Evolutionary conservation across 495 filamentous ascomycete genomes (phyloP).

Genomic region (Xylaria acuta): DNA sequence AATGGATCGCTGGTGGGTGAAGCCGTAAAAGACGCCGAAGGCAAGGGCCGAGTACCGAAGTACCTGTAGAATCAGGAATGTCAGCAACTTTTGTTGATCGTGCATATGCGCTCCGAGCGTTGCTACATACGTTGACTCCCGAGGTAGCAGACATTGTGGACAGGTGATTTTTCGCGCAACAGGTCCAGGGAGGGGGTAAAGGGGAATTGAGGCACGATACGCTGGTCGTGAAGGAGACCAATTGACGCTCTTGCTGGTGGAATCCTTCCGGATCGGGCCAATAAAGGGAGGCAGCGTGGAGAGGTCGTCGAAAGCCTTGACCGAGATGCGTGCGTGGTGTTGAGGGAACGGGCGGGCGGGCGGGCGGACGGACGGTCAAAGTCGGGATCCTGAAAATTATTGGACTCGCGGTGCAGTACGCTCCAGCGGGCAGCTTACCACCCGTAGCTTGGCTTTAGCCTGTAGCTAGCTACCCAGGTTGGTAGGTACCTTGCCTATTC

Average conservation of each 20-base stretch:
- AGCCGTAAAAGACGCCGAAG: conserved; percentile 87
- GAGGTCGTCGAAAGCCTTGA: conserved; percentile 9
- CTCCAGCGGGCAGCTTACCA: neutral
- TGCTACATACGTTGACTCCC: conserved; percentile 66
- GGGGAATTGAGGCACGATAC: conserved; percentile 19
- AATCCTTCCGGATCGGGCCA: neutral
- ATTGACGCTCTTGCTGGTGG: neutral
- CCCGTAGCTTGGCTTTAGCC: neutral
- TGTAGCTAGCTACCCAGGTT: too few relatives aligned
- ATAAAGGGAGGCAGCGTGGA: neutral
- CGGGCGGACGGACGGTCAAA: conserved; percentile 19
- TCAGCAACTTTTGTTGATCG: conserved; percentile 28
- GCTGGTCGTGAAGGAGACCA: neutral
- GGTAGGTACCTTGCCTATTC: too few relatives aligned
- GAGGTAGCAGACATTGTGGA: conserved; percentile 57
- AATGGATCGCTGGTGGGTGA: conserved; percentile 85
- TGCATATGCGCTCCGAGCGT: conserved; percentile 11
- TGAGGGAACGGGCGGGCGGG: conserved; percentile 11
- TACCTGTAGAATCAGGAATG: conserved; percentile 65
- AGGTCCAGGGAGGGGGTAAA: conserved; percentile 25
- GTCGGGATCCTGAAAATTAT: conserved; percentile 28
- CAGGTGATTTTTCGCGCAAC: conserved; percentile 31
- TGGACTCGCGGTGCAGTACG: neutral
- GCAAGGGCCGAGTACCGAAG: conserved; percentile 91
- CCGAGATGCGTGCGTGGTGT: conserved; percentile 19